Percentiles rank a stretch among this genome's conserved stretches.
Conservation (phyloP, 208 protist genomes). For the Crithidia bombi region DNA sequence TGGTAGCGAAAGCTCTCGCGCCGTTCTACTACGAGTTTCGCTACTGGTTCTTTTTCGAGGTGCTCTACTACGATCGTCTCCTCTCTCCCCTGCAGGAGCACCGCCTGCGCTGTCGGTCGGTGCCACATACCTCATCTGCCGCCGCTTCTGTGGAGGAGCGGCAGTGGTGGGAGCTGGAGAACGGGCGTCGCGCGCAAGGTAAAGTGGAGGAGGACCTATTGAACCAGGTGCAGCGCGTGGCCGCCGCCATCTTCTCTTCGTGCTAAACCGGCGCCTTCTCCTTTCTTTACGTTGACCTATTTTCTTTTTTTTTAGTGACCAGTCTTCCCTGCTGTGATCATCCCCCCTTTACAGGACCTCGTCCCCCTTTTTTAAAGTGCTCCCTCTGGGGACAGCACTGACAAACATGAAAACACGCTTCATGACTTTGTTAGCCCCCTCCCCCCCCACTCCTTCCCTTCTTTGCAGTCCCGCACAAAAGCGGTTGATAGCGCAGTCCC, state of each 20-base stretch:
- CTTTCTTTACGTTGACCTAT: too few species aligned
- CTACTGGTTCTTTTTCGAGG: conserved; percentile 78
- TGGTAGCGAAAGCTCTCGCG: conserved; percentile 2
- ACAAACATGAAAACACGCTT: too few species aligned
- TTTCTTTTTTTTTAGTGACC: too few species aligned
- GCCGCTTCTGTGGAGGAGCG: not conserved
- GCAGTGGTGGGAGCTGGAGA: conserved; percentile 21
- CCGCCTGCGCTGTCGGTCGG: conserved; percentile 15
- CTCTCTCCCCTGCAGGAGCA: conserved; percentile 30
- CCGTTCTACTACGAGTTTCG: conserved; percentile 67
- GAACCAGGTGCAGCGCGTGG: not conserved
- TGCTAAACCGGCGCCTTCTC: too few species aligned
- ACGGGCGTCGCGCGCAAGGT: not conserved
- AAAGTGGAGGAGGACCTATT: not conserved
- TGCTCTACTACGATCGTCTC: conserved; percentile 56
- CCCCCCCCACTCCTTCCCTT: too few species aligned
- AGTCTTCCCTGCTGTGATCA: too few species aligned
- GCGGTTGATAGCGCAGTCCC: too few species aligned
- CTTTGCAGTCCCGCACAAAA: too few species aligned
- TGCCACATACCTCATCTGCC: not conserved
- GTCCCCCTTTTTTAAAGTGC: too few species aligned
- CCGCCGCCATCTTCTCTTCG: not conserved
- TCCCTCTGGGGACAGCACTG: too few species aligned
- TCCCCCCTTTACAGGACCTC: too few species aligned
- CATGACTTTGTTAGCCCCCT: too few species aligned